Evolutionary conservation across 2,329 filamentous ascomycete species (phyloP), one percentile per base, ranked within the genome.

Genomic region (Pyrenophora seminiperda): DNA sequence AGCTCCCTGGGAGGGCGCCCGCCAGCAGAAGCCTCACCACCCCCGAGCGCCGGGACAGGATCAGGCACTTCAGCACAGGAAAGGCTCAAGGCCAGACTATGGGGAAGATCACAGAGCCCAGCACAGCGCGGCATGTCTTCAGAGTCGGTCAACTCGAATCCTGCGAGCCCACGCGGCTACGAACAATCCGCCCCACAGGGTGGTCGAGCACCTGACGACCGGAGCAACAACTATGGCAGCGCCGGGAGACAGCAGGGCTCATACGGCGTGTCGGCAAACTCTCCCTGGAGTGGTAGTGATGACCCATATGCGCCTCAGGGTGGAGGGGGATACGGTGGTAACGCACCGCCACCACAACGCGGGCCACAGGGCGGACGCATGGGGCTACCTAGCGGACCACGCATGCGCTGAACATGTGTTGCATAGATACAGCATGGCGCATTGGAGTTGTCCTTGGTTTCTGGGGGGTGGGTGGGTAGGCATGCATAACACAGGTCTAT

Each of bases 71-170:
- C 86, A 15, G 91, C 91, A 41, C 90, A 95, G 75, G 90, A 96
- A 63, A 81, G 90, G 61, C 77, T 97, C 62, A 90, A 91, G 68
- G 90, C 91, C 64, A 79, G 90, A 54, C 76, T 96, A 37, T 91
- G 91, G 80, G 85, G 84, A 17, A 79, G 81, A 58, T 82, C 82
- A 34, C 77, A 78, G 39, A 87, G 84, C 57, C 83, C 84, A 7
- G 75, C 76, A 18, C 70, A 63, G 51, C 68, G 63, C 41, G 55
- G 62, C 5, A 45, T 60, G 5, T 59, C 68, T 17, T 44, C 45
- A 15, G 60, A 62, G n/a, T 64, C 65, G 10, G 49, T 50, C 17
- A 54, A 30, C 27, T 38, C 54, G n/a, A 36, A 47, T 17, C 41
- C 48, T 1, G 32, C 54, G 22, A 41, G 55, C 32, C 53, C 54